Evolutionary conservation across 2,329 filamentous ascomycete genomes (phyloP).

Genomic region (Basipetospora sp.): DNA sequence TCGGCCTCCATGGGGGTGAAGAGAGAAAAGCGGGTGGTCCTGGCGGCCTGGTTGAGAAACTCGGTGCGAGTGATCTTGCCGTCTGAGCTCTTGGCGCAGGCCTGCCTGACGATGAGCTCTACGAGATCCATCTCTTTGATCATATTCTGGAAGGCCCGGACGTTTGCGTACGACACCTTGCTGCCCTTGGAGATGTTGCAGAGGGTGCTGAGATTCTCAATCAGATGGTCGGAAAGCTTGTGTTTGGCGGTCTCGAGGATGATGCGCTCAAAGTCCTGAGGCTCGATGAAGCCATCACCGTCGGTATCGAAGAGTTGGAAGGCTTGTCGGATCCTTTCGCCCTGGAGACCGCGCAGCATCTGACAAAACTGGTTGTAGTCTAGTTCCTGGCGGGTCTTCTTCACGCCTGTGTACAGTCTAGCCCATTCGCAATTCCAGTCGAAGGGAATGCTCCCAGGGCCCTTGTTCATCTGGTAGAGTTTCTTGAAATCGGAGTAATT

Average conservation of each 20-base stretch:
- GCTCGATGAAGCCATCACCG: constrained; percentile 85
- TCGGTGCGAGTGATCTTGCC: constrained; percentile 88
- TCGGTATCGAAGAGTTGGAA: constrained; percentile 87
- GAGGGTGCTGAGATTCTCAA: constrained; percentile 78
- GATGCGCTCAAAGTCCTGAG: constrained; percentile 91
- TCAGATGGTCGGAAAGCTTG: constrained; percentile 91
- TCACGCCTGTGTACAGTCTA: constrained; percentile 78
- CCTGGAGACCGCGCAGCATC: constrained; percentile 91
- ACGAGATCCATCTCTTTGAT: constrained; percentile 96
- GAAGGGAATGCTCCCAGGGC: constrained; percentile 72
- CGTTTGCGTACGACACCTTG: constrained; percentile 95
- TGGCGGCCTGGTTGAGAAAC: constrained; percentile 85
- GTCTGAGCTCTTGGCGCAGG: constrained; percentile 67
- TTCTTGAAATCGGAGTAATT: constrained; percentile 80
- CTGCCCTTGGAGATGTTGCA: constrained; percentile 86
- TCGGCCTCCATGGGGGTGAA: constrained; percentile 99
- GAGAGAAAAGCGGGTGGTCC: constrained; percentile 80
- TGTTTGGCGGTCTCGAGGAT: constrained; percentile 84
- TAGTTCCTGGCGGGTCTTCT: constrained; percentile 75
- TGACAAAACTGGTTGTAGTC: constrained; percentile 95
- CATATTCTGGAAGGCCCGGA: constrained; percentile 94
- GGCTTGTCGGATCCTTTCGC: constrained; percentile 87
- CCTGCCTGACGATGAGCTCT: constrained; percentile 80
- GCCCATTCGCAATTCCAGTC: constrained; percentile 98
- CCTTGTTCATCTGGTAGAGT: constrained; percentile 78